Evolutionary conservation across 305 asterid genomes (phyloP), one percentile per base, ranked within the genome.

Genomic region (Withania somnifera): DNA sequence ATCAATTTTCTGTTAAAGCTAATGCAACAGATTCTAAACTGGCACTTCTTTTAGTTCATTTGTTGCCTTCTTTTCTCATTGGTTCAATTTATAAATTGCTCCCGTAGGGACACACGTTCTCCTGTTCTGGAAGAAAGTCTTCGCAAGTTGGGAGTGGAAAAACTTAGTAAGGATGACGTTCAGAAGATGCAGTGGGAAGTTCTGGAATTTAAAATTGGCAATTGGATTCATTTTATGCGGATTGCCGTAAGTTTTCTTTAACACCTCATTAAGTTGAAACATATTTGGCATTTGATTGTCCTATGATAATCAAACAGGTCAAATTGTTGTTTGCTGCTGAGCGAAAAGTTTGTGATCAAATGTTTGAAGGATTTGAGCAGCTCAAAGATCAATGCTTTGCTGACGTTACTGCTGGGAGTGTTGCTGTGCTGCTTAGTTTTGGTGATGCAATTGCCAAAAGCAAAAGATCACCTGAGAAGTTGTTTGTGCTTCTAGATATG

Each of bases 141-240:
- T 83, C 95, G 89, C 78, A 97, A 93, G 89, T 88, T 94, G 89
- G 99, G 98, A 66, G 99, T 97, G 64, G 99, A 97, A 89, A 97
- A 95, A 87, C 99, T 97, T 81, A 92, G 98, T 91, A 97, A 94
- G 91, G 99, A 97, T 20, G 99, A 97, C 82, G 98, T 97, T 66
- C 98, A 97, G 81, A 97, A 91, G 96, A 97, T 97, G 99, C 98
- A 93, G 80, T 97, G 99, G 99, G 99, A 97, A 87, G 94, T 94
- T 84, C 87, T 97, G 87, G 99, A 97, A 91, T 95, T 97, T 82
- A 97, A 97, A 90, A 97, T 97, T 82, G 99, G 99, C 86, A 97
- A 91, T 73, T 97, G 99, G 98, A 97, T 97, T 87, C 98, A 94
- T 88, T 94, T 91, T 85, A 97, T 97, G 99, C 92, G 99, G 75